Base-by-base conservation (phyloP, 2,329 filamentous ascomycete species). In the Cryoendolithus antarcticus region DNA sequence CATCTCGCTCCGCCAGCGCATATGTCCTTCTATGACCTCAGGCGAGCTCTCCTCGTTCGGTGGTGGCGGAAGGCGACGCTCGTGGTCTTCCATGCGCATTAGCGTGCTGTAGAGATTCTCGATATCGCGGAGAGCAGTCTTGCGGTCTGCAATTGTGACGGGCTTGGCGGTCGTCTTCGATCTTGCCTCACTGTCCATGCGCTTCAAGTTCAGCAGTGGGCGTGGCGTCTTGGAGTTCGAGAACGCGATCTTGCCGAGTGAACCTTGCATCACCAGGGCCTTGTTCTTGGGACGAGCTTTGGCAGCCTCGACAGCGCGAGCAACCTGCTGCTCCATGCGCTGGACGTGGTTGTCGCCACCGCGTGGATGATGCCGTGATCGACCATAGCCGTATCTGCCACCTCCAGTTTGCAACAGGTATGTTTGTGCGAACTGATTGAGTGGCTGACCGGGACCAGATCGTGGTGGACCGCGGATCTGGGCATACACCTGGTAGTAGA, bases 231-330 rank as follows among this genome's bases (percentile, higher is more conserved):
- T 98, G 35, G 91, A 86, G 55, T 98, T 98, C 69, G 89, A 95
- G 66, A 96, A 98, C 0, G 89, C 93, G 42, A 98, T 98, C 67
- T 96, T 98, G 48, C 91, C 91, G 36, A 98, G 66, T 55, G 86
- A 95, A 19, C 91, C 91, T 57, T 95, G 89, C 43, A 98, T 89
- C 12, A 96, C 88, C 6, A 98, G 72, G 59, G 95, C 88, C 55
- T 93, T 93, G 57, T 93, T 95, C 70, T 98, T 98, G 9, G 91
- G 91, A 62, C 93, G 89, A 44, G 86, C 85, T 67, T 96, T 98
- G 38, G 91, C 91, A 1, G 91, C 91, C 57, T 98, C 91, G 1
- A 98, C 91, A 15, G 91, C 91, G 40, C 91, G 79, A 60, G 95
- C 89, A 9, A 98, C 93, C 61, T 98, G 91, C 62, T 98, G 91